Evolutionary conservation across 2,329 filamentous ascomycete species (phyloP), one percentile per base, ranked within the genome.

Genomic region (Aureobasidium sp.): DNA sequence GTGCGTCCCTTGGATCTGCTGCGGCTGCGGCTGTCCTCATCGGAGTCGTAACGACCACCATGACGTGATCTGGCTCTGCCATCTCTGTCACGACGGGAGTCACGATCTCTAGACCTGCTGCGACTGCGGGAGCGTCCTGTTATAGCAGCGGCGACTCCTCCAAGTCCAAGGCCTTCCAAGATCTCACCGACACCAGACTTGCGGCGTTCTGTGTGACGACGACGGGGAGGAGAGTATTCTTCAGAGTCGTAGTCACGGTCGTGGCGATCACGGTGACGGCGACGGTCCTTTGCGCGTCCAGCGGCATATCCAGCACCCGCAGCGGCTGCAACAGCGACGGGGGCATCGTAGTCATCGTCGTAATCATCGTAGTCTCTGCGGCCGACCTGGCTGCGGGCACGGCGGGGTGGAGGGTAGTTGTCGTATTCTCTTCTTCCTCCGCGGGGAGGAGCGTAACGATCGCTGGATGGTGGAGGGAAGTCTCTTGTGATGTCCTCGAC

Each of bases 401-500:
- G 82, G 65, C 83, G 81, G 38, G 80, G 71, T 54, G 74, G 72
- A 35, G 67, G 66, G 29, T 73, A 73, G 66, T 81, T 78, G 64
- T 79, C 73, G 66, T 78, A 77, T 31, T 61, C 51, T 55, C 51
- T 55, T 55, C 51, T 43, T 55, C 51, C 51, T 42, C 51, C 74
- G 54, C 65, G 64, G 13, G 63, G 62, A 38, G 63, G 62, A 38
- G 58, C 62, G 49, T 67, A 63, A 15, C 64, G 65, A 58, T 67
- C 67, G 43, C 51, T 62, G 70, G 68, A 84, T 6, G 86, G 87
- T 7, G 90, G 89, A 33, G 89, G 89, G 68, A 95, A 95, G 67
- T 95, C 89, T 66, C 90, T 85, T 65, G 84, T 84, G 62, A 95
- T 84, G 74, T 95, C 89, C 75, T 96, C 92, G 69, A 95, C 85